Conservation (phyloP, 345 rosid species). For the Eucalyptus pauciflora region DNA sequence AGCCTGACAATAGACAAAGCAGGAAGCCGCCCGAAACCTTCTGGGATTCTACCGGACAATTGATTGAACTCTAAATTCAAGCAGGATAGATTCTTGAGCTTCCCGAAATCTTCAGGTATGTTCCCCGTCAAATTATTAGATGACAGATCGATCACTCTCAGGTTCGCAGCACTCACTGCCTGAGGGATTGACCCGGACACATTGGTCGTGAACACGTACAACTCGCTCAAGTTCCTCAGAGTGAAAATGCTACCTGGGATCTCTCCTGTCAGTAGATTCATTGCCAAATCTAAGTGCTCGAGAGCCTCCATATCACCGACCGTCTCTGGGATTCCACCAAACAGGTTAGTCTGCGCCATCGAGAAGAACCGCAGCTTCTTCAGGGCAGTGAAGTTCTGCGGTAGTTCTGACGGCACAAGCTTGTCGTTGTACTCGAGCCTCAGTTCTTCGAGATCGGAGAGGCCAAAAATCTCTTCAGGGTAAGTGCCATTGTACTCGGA, state of each 20-base stretch:
- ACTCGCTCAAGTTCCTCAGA: slow-evolving; percentile 26
- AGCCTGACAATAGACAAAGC: slow-evolving; percentile 15
- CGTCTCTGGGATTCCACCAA: slow-evolving; percentile 38
- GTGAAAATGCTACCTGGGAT: slow-evolving; percentile 28
- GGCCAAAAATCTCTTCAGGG: slow-evolving; percentile 25
- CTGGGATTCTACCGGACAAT: slow-evolving; percentile 45
- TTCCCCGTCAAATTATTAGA: slow-evolving; percentile 24
- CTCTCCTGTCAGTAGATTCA: slow-evolving; percentile 11
- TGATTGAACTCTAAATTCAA: slow-evolving; percentile 21
- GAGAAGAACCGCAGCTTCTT: slow-evolving; percentile 20
- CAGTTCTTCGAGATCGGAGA: slow-evolving; percentile 23
- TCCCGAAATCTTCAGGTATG: slow-evolving; percentile 41
- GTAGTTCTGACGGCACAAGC: slow-evolving; percentile 14
- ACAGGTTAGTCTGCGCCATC: slow-evolving; percentile 19
- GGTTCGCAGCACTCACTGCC: slow-evolving; percentile 11
- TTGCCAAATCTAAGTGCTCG: slow-evolving; percentile 23
- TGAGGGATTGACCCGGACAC: slow-evolving; percentile 44
- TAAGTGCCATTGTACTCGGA: slow-evolving; percentile 27
- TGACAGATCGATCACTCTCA: slow-evolving; percentile 31
- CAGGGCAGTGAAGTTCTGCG: slow-evolving; percentile 11
- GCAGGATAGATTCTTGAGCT: slow-evolving; percentile 9
- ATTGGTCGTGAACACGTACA: slow-evolving; percentile 13
- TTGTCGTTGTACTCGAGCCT: not conserved
- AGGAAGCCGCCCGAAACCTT: slow-evolving; percentile 28
- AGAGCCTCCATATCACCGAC: slow-evolving; percentile 30